Evolutionary conservation across 805 yeast genomes (phyloP).

Genomic region (Lachancea meyersii): DNA sequence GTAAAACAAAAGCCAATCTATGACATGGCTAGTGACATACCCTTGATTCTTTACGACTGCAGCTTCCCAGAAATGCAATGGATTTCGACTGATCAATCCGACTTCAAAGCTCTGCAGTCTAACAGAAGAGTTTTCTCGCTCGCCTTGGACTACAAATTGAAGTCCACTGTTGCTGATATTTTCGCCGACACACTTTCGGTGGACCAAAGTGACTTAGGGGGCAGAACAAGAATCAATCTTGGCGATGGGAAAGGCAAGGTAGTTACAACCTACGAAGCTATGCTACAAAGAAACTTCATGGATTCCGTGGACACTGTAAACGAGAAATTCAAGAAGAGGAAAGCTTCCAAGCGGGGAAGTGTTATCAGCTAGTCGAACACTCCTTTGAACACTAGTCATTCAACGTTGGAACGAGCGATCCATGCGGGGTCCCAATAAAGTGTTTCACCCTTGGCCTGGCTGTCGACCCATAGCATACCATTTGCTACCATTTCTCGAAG

Average conservation of each 20-base stretch:
- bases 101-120: constrained; percentile 38
- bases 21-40: constrained; percentile 86
- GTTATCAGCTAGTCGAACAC: neutral
- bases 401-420: constrained; percentile 36
- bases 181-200: constrained; percentile 38
- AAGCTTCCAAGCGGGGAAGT: constrained; percentile 4
- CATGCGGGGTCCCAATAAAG: constrained; percentile 73
- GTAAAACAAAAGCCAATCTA: constrained; percentile 69
- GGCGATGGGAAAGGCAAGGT: constrained; percentile 78
- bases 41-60: constrained; percentile 83
- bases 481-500: constrained; percentile 72
- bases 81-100: constrained; percentile 33
- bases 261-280: constrained; percentile 50
- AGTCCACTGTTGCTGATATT: constrained; percentile 45
- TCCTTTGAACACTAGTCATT: neutral
- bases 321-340: constrained; percentile 49
- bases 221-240: constrained; percentile 40
- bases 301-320: constrained; percentile 69
- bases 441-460: constrained; percentile 38
- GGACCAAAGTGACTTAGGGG: constrained; percentile 19
- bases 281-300: constrained; percentile 48
- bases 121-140: constrained; percentile 42
- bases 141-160: constrained; percentile 52
- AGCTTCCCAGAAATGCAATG: constrained; percentile 67
- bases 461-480: constrained; percentile 85